Evolutionary conservation across 148 eudicot genomes (phyloP).

Genomic region (Limonium bicolor): DNA sequence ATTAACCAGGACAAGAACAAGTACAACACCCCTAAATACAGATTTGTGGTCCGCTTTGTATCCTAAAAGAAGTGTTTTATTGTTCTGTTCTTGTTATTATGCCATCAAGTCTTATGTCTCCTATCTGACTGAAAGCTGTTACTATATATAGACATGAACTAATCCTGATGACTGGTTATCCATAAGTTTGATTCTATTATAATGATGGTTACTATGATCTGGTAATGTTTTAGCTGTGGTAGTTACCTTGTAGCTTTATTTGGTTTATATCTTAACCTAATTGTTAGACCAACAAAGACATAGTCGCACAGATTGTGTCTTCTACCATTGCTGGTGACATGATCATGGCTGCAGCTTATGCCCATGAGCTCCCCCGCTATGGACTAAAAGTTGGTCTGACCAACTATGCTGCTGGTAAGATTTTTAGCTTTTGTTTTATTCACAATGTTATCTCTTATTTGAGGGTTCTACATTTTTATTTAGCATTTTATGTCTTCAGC

Average conservation of each 20-base stretch:
- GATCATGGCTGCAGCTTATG: slow-evolving; percentile 57
- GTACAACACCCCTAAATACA: slow-evolving; percentile 13
- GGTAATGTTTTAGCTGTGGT: neutral
- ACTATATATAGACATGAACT: no score
- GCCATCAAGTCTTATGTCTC: no score
- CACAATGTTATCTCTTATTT: no score
- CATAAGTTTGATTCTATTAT: neutral
- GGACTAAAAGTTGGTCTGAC: slow-evolving; percentile 70
- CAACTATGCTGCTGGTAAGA: slow-evolving; percentile 61
- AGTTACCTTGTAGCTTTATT: neutral
- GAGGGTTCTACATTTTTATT: neutral
- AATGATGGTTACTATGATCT: neutral
- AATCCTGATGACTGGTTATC: no score
- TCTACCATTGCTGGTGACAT: slow-evolving; percentile 64
- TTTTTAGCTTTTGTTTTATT: neutral
- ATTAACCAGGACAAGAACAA: slow-evolving; percentile 55
- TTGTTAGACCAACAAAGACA: slow-evolving; percentile 57
- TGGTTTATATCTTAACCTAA: slow-evolving; percentile 16
- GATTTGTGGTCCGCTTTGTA: slow-evolving; percentile 74
- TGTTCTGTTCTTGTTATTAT: neutral
- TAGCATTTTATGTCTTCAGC: slow-evolving; percentile 14
- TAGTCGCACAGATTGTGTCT: slow-evolving; percentile 48
- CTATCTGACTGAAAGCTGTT: no score
- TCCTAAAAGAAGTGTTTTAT: slow-evolving; percentile 5
- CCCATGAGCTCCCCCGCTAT: slow-evolving; percentile 66